phyloP scores from a whole-genome alignment of 1,139 yeast species.

The Protomyces lactucae-debilis region DNA sequence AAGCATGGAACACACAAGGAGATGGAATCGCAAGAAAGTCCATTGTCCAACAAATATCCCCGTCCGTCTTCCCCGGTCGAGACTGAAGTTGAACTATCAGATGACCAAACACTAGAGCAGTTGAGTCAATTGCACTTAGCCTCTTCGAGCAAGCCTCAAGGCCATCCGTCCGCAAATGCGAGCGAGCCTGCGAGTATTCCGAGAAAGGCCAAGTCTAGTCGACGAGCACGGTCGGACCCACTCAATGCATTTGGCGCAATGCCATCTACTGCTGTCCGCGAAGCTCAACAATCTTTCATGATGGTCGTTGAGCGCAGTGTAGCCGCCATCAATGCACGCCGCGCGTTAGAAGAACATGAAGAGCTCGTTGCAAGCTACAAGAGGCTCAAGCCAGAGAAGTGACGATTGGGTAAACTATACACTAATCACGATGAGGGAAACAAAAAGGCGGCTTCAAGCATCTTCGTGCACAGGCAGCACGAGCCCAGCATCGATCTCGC shows the following conservation, averaged over 20 bases:
- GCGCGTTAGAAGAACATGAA: background rate
- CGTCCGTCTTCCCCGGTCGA: too few species aligned
- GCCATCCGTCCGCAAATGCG: too few species aligned
- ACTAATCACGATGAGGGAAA: background rate
- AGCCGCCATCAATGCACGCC: background rate
- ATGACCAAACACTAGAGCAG: too few species aligned
- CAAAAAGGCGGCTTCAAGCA: too few species aligned
- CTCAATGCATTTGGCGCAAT: background rate
- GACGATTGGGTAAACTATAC: background rate
- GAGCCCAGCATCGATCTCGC: slow-evolving; percentile 16
- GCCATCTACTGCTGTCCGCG: background rate
- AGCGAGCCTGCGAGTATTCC: too few species aligned
- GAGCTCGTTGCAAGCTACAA: too few species aligned
- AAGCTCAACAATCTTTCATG: background rate
- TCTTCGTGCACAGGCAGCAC: background rate
- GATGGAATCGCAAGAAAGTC: too few species aligned
- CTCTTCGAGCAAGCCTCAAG: too few species aligned
- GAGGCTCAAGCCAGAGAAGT: background rate
- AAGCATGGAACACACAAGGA: too few species aligned
- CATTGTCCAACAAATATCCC: too few species aligned
- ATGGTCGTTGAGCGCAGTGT: background rate
- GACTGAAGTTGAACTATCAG: too few species aligned
- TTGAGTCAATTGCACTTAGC: too few species aligned
- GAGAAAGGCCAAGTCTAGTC: background rate
- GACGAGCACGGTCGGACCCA: background rate